phyloP scores from a whole-genome alignment of 495 filamentous ascomycete species.

The Penicillium turbatum region DNA sequence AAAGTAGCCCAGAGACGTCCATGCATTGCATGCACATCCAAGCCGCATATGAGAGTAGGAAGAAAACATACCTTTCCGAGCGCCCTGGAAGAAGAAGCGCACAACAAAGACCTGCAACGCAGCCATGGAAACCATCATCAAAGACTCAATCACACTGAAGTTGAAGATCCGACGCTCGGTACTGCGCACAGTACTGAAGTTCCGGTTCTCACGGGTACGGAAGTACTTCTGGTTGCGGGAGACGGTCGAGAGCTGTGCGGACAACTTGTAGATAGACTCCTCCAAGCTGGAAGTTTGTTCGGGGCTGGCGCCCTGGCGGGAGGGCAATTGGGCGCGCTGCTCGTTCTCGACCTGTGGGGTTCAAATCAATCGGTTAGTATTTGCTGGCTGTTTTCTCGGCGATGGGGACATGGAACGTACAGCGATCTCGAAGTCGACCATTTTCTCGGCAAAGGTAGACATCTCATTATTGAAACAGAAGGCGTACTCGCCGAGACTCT shows the following conservation, averaged over 20 bases:
- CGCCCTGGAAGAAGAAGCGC: constrained; percentile 97
- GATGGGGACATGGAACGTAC: constrained; percentile 47
- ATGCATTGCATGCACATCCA: background rate
- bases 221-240: constrained; percentile 99
- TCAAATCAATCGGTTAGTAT: constrained; percentile 4
- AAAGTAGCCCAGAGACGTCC: background rate
- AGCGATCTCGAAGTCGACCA: constrained; percentile 97
- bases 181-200: constrained; percentile 95
- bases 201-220: constrained; percentile 96
- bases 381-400: background rate
- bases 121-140: constrained; percentile 94
- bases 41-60: background rate
- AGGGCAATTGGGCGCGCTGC: constrained; percentile 71
- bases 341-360: constrained; percentile 78
- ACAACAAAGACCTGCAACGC: constrained; percentile 97
- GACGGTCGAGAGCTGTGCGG: constrained; percentile 90
- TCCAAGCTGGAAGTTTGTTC: constrained; percentile 91
- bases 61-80: constrained; percentile 57
- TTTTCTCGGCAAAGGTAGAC: constrained; percentile 96
- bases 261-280: constrained; percentile 94
- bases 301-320: constrained; percentile 83
- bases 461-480: constrained; percentile 99
- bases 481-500: constrained; percentile 85
- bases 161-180: constrained; percentile 96
- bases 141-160: constrained; percentile 88